Evolutionary conservation across 2,329 filamentous ascomycete genomes (phyloP).

Genomic region (Albifimbria verrucaria): DNA sequence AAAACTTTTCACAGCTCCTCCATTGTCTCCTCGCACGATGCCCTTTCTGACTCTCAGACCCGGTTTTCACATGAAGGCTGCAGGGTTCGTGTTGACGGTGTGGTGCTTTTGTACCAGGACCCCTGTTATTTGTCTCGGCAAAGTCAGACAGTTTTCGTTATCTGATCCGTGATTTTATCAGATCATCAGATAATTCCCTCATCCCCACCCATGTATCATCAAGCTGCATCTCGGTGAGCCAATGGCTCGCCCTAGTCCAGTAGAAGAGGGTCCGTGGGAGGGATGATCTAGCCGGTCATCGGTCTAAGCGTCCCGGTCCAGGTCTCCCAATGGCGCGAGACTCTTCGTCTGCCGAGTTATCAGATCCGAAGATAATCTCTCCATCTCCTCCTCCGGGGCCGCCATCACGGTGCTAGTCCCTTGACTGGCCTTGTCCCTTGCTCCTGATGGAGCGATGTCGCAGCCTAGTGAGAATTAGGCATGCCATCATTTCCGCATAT

Average conservation of each 20-base stretch:
- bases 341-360: not conserved
- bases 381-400: not conserved
- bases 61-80: not conserved
- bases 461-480: not conserved
- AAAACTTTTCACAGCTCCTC: not conserved
- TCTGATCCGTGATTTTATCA: conserved; percentile 46
- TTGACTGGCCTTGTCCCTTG: not conserved
- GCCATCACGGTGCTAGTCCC: not conserved
- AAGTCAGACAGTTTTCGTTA: conserved; percentile 21
- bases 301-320: not conserved
- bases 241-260: not conserved
- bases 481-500: not conserved
- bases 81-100: not conserved
- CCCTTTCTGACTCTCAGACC: not conserved
- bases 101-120: not conserved
- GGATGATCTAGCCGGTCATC: not conserved
- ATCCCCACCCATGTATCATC: conserved; percentile 24
- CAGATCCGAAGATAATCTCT: not conserved
- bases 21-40: too few species aligned
- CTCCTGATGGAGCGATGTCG: not conserved
- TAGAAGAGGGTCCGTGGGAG: not conserved
- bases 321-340: not conserved
- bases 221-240: not conserved
- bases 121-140: not conserved
- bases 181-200: conserved; percentile 53